Conservation (phyloP, 2,329 filamentous ascomycete species). For the Aspergillus pseudotamarii region DNA sequence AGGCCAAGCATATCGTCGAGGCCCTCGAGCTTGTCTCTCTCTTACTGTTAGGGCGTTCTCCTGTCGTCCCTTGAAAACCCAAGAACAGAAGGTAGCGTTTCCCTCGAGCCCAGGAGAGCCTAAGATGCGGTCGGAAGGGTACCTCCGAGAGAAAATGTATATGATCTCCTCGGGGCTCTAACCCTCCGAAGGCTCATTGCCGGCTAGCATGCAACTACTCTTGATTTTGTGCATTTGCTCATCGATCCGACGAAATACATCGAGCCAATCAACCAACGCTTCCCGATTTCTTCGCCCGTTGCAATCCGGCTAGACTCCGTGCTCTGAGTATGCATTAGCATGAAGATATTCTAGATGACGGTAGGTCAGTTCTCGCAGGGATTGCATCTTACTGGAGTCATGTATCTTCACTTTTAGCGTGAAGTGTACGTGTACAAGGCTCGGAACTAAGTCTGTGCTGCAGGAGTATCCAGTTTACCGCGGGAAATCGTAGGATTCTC, state of each 20-base stretch:
- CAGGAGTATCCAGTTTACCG: not conserved
- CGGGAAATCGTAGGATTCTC: not conserved
- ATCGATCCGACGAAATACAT: not conserved
- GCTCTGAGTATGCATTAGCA: not conserved
- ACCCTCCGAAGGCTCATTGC: not conserved
- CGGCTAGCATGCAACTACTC: not conserved
- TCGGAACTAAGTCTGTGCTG: not conserved
- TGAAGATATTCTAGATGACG: not conserved
- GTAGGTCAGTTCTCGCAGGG: not conserved
- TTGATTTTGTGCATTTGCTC: not conserved
- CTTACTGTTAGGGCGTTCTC: not conserved
- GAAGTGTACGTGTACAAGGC: not conserved
- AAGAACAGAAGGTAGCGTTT: not conserved
- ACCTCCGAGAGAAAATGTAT: not conserved
- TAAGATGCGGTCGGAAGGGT: not conserved
- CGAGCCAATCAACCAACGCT: not conserved
- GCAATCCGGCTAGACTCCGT: not conserved
- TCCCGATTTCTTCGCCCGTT: not conserved
- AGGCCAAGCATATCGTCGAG: constrained; percentile 67
- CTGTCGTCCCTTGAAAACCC: not conserved
- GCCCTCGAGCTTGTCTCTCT: constrained; percentile 77
- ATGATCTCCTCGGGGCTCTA: not conserved
- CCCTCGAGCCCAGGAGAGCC: not conserved
- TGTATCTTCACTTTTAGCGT: not conserved
- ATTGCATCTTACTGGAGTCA: not conserved